phyloP scores from a whole-genome alignment of 2,329 filamentous ascomycete genomes.

The Trichoderma afroharzianum region DNA sequence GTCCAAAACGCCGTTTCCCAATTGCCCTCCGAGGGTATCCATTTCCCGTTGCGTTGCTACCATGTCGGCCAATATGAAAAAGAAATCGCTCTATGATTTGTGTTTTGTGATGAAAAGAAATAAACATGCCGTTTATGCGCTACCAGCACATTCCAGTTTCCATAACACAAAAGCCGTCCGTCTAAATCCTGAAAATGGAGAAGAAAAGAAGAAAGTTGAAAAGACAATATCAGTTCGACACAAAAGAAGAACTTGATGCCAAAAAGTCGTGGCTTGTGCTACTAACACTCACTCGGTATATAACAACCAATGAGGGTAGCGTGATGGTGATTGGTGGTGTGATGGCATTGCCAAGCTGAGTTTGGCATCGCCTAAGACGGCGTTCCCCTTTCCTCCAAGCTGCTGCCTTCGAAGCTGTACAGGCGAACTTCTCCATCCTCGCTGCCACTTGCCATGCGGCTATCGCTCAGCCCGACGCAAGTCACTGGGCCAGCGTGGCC shows the following conservation, averaged over 20 bases:
- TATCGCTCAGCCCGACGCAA: conserved; percentile 87
- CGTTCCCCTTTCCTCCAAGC: conserved; percentile 48
- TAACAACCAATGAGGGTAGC: neutral
- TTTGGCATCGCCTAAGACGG: conserved; percentile 37
- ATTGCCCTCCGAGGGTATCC: neutral
- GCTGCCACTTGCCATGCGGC: conserved; percentile 82
- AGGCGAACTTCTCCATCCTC: conserved; percentile 90
- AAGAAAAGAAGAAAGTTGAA: neutral
- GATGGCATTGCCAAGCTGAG: neutral
- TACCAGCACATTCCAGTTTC: neutral
- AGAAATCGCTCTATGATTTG: conserved; percentile 9
- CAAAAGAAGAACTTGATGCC: neutral
- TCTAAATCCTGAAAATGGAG: neutral
- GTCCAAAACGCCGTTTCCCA: conserved; percentile 4
- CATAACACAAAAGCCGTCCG: neutral
- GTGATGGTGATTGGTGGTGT: neutral
- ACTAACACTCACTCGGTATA: neutral
- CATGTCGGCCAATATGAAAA: neutral
- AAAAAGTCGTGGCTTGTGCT: neutral
- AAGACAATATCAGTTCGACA: neutral
- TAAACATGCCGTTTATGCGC: neutral
- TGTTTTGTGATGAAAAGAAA: neutral
- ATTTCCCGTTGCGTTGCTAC: neutral
- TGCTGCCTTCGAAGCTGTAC: conserved; percentile 66
- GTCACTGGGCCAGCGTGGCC: conserved; percentile 90